Percentiles rank a stretch among this genome's conserved stretches.
phyloP scores from a whole-genome alignment of 2,329 filamentous ascomycete species.

The Pseudogymnoascus destructans region DNA sequence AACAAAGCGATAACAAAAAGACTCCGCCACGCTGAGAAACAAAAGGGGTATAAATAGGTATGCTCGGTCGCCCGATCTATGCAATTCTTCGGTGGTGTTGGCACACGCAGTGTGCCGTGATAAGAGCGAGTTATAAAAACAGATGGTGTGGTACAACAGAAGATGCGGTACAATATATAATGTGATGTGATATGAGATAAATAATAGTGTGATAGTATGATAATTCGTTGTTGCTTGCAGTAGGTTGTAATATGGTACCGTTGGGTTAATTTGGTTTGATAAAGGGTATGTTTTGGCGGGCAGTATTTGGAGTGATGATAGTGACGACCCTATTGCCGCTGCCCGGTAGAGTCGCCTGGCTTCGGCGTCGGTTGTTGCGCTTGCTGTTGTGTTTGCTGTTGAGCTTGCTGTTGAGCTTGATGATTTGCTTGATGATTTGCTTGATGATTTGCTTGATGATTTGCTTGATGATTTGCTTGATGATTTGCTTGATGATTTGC shows the following conservation, averaged over 20 bases:
- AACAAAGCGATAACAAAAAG: neutral
- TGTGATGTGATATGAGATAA: neutral
- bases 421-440: neutral
- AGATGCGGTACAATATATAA: neutral
- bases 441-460: neutral
- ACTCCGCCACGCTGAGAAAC: neutral
- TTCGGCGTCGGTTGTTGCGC: neutral
- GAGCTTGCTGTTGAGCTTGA: neutral
- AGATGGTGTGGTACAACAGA: neutral
- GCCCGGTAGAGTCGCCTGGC: neutral
- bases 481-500: neutral
- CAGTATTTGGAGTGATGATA: neutral
- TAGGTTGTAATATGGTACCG: neutral
- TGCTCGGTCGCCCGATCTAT: constrained; percentile 2
- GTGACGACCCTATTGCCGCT: neutral
- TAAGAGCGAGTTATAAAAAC: constrained; percentile 1
- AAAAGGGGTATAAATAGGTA: constrained; percentile 5
- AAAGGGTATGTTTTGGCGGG: neutral
- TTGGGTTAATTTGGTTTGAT: neutral
- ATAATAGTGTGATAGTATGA: neutral
- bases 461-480: neutral
- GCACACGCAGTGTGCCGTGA: neutral
- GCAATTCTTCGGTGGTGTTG: neutral
- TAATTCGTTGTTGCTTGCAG: neutral
- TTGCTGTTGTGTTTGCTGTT: neutral